Conservation (phyloP, 228 moss, liverwort and hornwort species). For the Sphagnum fallax region DNA sequence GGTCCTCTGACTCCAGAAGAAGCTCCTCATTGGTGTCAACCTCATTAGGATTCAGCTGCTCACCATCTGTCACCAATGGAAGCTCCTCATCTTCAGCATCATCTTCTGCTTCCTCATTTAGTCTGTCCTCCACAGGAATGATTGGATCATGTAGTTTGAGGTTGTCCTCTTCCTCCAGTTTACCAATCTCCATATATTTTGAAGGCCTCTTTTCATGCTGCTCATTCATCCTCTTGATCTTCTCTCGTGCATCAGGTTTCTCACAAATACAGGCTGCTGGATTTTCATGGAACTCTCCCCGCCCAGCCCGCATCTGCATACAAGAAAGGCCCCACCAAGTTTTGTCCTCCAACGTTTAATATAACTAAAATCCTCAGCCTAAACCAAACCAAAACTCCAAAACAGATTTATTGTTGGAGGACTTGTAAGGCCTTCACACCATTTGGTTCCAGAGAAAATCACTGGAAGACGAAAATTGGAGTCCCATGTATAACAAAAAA, state of each 20-base stretch:
- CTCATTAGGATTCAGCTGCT: conserved; percentile 20
- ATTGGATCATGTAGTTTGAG: conserved; percentile 13
- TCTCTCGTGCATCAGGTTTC: conserved; percentile 26
- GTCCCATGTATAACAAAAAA: too few species aligned
- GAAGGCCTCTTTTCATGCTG: conserved; percentile 27
- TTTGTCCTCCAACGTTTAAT: too few species aligned
- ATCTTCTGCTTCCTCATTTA: conserved; percentile 35
- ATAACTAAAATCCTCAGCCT: too few species aligned
- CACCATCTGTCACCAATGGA: conserved; percentile 39
- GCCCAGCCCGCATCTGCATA: conserved; percentile 59
- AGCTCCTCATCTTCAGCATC: conserved; percentile 39
- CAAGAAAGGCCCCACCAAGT: background rate
- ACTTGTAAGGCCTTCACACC: too few species aligned
- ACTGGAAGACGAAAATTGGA: too few species aligned
- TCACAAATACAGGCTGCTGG: conserved; percentile 88
- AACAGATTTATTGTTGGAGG: too few species aligned
- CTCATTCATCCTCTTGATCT: conserved; percentile 18
- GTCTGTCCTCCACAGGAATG: conserved; percentile 43
- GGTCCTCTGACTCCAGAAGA: conserved; percentile 28
- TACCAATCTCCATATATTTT: too few species aligned
- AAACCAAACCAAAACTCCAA: too few species aligned
- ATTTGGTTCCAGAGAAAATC: too few species aligned
- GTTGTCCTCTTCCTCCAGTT: too few species aligned
- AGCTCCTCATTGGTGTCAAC: conserved; percentile 24
- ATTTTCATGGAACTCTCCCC: conserved; percentile 87